phyloP scores from a whole-genome alignment of 305 asterid genomes.

The Solanum aculeatissimum region DNA sequence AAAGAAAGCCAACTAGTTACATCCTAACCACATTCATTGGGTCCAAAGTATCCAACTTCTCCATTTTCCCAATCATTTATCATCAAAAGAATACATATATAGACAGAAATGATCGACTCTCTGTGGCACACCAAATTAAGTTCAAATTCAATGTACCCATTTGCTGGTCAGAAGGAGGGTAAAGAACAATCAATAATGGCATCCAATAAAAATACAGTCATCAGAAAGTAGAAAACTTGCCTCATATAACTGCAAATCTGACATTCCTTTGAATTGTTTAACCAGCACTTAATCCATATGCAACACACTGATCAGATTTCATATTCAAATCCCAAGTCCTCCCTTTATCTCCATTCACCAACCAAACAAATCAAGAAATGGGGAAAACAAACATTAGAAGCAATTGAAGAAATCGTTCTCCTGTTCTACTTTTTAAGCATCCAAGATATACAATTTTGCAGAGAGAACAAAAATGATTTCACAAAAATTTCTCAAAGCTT shows the following conservation, averaged over 20 bases:
- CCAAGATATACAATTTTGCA: neutral
- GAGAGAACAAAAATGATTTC: neutral
- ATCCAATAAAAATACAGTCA: neutral
- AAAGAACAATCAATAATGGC: neutral
- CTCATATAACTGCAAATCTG: conserved; percentile 47
- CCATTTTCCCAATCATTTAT: neutral
- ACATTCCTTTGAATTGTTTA: conserved; percentile 38
- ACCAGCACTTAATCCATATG: conserved; percentile 33
- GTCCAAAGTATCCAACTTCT: neutral
- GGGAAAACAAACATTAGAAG: conserved; percentile 16
- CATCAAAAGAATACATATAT: neutral
- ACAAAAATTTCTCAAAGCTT: neutral
- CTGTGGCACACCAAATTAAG: neutral
- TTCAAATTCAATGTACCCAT: neutral
- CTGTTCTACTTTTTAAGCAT: neutral
- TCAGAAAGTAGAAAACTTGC: conserved; percentile 12
- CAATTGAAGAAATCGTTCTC: neutral
- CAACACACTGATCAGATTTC: conserved; percentile 14
- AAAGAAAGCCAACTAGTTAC: neutral
- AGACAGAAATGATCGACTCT: neutral
- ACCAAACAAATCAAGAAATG: conserved; percentile 12
- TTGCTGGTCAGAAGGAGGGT: neutral
- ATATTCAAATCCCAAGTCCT: conserved; percentile 22
- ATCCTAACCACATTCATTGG: neutral
- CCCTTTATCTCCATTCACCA: conserved; percentile 28